Evolutionary conservation across 495 filamentous ascomycete species (phyloP).

Genomic region (Xylaria intraflava): DNA sequence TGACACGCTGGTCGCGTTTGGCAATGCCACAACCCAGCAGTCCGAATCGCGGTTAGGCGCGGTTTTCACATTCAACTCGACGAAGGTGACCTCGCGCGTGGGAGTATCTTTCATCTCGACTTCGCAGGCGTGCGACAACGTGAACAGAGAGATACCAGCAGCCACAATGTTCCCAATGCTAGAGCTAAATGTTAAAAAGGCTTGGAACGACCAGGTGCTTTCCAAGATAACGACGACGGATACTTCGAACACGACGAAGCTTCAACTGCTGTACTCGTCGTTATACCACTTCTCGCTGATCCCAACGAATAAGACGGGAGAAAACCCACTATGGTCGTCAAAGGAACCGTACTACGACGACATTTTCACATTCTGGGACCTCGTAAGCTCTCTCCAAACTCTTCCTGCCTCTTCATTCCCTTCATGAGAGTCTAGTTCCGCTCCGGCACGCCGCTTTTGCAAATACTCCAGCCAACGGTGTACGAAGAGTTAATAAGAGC

Average conservation of each 20-base stretch:
- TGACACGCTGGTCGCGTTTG: conserved; percentile 22
- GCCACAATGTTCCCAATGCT: conserved; percentile 41
- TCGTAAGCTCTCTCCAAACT: conserved; percentile 15
- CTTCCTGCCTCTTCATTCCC: neutral
- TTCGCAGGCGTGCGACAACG: conserved; percentile 54
- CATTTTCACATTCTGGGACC: conserved; percentile 52
- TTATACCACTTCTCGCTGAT: conserved; percentile 65
- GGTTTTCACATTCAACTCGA: conserved; percentile 34
- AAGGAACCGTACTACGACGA: conserved; percentile 60
- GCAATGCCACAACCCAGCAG: conserved; percentile 13
- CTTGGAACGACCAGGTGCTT: conserved; percentile 58
- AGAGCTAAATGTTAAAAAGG: conserved; percentile 38
- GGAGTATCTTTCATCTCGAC: conserved; percentile 66
- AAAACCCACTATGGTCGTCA: conserved; percentile 63
- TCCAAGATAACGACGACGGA: conserved; percentile 56
- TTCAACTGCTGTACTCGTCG: conserved; percentile 57
- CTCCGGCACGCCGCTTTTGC: conserved; percentile 55
- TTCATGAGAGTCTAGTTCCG: conserved; percentile 43
- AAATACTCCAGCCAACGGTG: conserved; percentile 55
- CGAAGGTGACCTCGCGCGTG: conserved; percentile 53
- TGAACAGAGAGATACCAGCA: conserved; percentile 52
- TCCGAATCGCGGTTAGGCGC: conserved; percentile 36
- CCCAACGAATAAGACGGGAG: conserved; percentile 64
- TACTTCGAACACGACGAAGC: conserved; percentile 44
- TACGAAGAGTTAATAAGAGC: conserved; percentile 64